Base-by-base conservation (phyloP, 2,329 filamentous ascomycete species). In the Celoporthe dispersa region DNA sequence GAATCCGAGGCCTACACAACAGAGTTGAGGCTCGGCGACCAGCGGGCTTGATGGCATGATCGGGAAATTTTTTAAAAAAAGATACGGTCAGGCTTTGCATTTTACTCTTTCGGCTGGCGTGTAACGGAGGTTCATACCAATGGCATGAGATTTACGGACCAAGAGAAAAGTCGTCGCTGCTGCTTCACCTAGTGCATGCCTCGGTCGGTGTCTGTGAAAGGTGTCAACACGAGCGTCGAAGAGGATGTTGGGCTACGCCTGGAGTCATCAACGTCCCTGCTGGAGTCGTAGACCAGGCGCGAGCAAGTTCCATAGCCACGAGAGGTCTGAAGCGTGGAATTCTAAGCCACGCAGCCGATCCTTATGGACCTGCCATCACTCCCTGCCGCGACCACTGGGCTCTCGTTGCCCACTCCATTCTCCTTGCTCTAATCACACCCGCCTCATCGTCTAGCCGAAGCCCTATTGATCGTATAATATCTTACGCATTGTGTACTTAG, bases 91-190 rank as follows among this genome's bases (percentile, higher is more conserved):
- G 70, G 64, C 70, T 70, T 71, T 71, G 76, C 76, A 78, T 77
- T 78, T 68, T 35, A 67, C 51, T 70, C 67, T 71, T 70, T 78
- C 73, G 73, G 76, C 76, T 75, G 77, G 76, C 76, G 76, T 77
- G 76, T 76, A 75, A 74, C 74, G 77, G 76, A 75, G 70, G 75
- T 78, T 73, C 76, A 78, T 78, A 78, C 76, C 76, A 77, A 73
- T 73, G 76, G 76, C 76, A 78, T 77, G 75, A 77, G 75, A 78
- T 74, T 71, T 67, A 70, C 68, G 68, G 70, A 71, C 70, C 59
- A 71, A 64, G 39, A 63, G 35, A 44, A n/a, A 63, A 37, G 25
- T 28, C 33, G 8, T 8, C 8, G 22, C 19, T n/a, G 3, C 33
- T 37, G 33, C 35, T 48, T 22, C 28, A 44, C 7, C 41, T 16